These are phyloP conservation scores for Fagus sylvatica DNA, from an alignment of 306 rosid genomes.

Conservation along the genomic window DNA sequence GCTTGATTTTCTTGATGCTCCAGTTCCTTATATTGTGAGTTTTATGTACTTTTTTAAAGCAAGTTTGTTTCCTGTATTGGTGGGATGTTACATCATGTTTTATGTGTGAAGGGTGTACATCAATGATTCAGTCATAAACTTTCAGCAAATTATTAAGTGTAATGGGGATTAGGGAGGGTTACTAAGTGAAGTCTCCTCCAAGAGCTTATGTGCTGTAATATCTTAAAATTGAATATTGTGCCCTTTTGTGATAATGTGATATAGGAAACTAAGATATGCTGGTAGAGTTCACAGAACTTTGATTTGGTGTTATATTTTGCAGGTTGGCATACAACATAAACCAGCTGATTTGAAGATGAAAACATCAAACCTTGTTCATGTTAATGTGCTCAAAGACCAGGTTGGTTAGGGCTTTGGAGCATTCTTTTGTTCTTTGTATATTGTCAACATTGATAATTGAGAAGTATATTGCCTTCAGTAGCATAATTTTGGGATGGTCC, in stretches of 20 bases:
- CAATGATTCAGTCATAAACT: not conserved
- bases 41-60: not conserved
- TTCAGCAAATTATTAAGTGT: not conserved
- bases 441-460: not conserved
- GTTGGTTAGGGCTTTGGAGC: slow-evolving; percentile 40
- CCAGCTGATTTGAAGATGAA: slow-evolving; percentile 64
- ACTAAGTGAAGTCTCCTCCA: not conserved
- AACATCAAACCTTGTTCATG: slow-evolving; percentile 57
- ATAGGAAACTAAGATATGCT: not conserved
- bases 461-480: slow-evolving; percentile 2
- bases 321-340: slow-evolving; percentile 74
- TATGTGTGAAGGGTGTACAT: not conserved
- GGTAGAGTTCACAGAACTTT: not conserved
- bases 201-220: not conserved
- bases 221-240: slow-evolving; percentile 2
- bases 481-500: not conserved
- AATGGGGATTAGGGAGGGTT: not conserved
- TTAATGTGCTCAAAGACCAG: slow-evolving; percentile 65
- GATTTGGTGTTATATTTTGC: slow-evolving; percentile 28
- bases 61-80: not conserved
- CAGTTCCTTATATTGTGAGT: slow-evolving; percentile 96
- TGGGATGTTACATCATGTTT: not conserved
- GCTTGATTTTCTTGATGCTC: slow-evolving; percentile 95
- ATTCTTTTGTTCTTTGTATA: slow-evolving; percentile 1
- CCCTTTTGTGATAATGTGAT: slow-evolving; percentile 3